phyloP scores from a whole-genome alignment of 345 rosid species.

The sweet orange (Citrus sinensis) region DNA sequence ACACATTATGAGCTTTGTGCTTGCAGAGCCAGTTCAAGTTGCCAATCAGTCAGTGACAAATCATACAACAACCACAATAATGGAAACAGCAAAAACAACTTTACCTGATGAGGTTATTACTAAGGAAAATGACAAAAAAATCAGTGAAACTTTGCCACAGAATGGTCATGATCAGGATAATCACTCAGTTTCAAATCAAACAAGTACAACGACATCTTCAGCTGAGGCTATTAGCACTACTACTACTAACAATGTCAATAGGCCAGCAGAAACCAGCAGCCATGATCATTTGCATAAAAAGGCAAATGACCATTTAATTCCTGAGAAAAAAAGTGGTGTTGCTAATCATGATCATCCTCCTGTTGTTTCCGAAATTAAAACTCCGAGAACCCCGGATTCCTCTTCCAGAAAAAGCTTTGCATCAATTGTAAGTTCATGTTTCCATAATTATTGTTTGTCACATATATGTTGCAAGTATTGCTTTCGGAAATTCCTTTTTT shows the following conservation, averaged over 20 bases:
- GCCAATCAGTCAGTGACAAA: constrained; percentile 8
- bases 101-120: neutral
- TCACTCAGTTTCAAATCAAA: neutral
- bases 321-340: constrained; percentile 21
- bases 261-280: neutral
- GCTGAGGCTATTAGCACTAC: neutral
- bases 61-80: neutral
- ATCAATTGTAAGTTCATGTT: constrained; percentile 46
- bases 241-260: neutral
- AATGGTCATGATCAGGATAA: neutral
- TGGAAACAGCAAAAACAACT: neutral
- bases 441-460: neutral
- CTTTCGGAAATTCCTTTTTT: too few relatives aligned
- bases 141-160: neutral
- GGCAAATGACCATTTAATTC: neutral
- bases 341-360: neutral
- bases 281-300: constrained; percentile 14
- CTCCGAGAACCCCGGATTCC: constrained; percentile 24
- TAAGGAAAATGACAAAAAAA: constrained; percentile 20
- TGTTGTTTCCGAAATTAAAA: neutral
- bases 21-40: constrained; percentile 34
- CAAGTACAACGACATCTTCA: neutral
- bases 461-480: too few relatives aligned
- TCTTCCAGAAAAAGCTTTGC: constrained; percentile 49
- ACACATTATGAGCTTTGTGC: neutral